phyloP scores from a whole-genome alignment of 306 rosid species.

The Fragaria iinumae region DNA sequence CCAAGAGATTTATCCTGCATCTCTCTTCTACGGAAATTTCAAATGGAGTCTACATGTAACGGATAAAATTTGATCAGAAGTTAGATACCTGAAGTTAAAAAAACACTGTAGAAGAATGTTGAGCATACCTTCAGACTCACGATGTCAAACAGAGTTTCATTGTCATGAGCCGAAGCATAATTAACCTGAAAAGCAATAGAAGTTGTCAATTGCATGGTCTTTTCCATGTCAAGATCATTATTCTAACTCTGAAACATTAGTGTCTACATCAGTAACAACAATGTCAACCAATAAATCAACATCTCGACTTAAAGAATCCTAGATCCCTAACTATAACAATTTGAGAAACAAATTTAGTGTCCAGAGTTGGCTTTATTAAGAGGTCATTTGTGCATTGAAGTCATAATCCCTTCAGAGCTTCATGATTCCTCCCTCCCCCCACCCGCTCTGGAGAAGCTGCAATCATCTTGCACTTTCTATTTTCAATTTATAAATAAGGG shows the following conservation, averaged over 20 bases:
- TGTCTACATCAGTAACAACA: neutral
- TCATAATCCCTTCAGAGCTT: neutral
- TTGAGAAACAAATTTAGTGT: neutral
- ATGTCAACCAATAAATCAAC: neutral
- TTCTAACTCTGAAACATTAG: slow-evolving; percentile 2
- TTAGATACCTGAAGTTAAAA: neutral
- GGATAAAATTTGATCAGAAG: slow-evolving; percentile 24
- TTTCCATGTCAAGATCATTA: slow-evolving; percentile 6
- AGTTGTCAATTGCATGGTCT: slow-evolving; percentile 25
- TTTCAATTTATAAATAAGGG: neutral
- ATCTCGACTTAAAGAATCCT: neutral
- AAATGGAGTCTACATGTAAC: slow-evolving; percentile 55
- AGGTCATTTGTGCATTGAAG: neutral
- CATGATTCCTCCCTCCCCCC: no score
- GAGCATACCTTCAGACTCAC: slow-evolving; percentile 76
- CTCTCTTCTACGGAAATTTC: slow-evolving; percentile 63
- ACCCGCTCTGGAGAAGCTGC: neutral
- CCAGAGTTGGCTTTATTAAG: neutral
- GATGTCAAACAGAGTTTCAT: slow-evolving; percentile 86
- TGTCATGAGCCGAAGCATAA: slow-evolving; percentile 94
- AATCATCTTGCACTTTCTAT: neutral
- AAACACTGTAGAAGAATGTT: slow-evolving; percentile 20
- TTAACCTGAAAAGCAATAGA: slow-evolving; percentile 62
- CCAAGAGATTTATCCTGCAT: slow-evolving; percentile 92
- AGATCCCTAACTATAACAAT: neutral